Percentiles rank a stretch among this genome's conserved stretches.
Evolutionary conservation across 106 monocot genomes (phyloP).

Genomic region (Allium cepa): DNA sequence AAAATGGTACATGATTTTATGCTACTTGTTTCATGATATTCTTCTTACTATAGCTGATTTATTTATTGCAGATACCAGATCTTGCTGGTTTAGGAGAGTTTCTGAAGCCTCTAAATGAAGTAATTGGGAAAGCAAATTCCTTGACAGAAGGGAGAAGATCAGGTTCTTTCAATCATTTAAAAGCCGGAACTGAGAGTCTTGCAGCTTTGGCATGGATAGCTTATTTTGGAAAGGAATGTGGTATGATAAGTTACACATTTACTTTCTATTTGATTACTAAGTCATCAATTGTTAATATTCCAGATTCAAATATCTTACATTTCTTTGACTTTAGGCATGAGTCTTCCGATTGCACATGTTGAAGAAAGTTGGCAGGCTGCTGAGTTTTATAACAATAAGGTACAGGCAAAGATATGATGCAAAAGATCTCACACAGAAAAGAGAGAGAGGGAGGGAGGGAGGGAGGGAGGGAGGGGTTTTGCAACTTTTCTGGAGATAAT

Average conservation of each 20-base stretch:
- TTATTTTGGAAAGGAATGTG: conserved; percentile 66
- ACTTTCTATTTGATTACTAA: too few relatives aligned
- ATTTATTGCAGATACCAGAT: conserved; percentile 46
- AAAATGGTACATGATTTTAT: too few relatives aligned
- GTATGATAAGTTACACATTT: conserved; percentile 18
- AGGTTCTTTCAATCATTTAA: conserved; percentile 58
- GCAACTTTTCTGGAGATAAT: too few relatives aligned
- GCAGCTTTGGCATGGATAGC: conserved; percentile 75
- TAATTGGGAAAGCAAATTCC: conserved; percentile 53
- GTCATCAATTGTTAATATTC: too few relatives aligned
- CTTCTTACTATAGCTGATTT: not conserved
- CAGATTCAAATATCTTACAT: not conserved
- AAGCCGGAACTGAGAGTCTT: conserved; percentile 50
- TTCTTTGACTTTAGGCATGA: conserved; percentile 38
- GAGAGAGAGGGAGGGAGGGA: not conserved
- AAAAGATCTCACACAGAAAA: not conserved
- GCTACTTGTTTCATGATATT: too few relatives aligned
- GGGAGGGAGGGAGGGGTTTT: not conserved
- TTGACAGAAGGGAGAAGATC: conserved; percentile 52
- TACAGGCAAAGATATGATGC: not conserved
- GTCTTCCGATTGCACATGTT: conserved; percentile 64
- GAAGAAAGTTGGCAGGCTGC: conserved; percentile 90
- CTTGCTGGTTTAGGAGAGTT: conserved; percentile 35
- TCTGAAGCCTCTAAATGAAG: conserved; percentile 65
- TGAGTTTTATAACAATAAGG: conserved; percentile 82